phyloP scores from a whole-genome alignment of 805 yeast genomes.

The Cyberlindnera bimundalis region DNA sequence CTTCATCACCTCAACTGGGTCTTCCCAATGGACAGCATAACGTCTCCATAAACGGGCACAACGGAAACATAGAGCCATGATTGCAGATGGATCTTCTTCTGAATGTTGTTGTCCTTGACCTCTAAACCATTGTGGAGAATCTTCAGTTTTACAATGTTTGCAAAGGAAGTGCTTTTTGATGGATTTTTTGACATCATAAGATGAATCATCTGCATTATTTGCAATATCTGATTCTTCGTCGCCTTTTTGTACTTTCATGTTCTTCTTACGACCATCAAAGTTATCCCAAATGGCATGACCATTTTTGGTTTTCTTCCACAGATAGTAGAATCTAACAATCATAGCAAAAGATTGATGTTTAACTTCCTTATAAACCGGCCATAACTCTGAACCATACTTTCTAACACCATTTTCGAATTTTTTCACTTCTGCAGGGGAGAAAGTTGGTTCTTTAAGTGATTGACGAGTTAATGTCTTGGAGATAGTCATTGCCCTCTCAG shows the following conservation, averaged over 20 bases:
- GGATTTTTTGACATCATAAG: conserved; percentile 57
- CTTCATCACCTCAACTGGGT: conserved; percentile 62
- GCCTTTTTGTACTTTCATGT: conserved; percentile 34
- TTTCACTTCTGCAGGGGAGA: conserved; percentile 57
- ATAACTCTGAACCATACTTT: conserved; percentile 73
- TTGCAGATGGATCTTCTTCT: conserved; percentile 29
- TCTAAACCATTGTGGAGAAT: conserved; percentile 63
- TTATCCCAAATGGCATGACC: conserved; percentile 84
- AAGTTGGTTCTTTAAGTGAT: conserved; percentile 71
- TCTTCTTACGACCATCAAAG: conserved; percentile 69
- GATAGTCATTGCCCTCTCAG: conserved; percentile 42
- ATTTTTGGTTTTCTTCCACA: conserved; percentile 83
- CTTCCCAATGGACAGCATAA: conserved; percentile 85
- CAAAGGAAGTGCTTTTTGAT: conserved; percentile 49
- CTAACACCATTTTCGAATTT: conserved; percentile 74
- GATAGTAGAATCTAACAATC: conserved; percentile 82
- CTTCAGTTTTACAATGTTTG: conserved; percentile 62
- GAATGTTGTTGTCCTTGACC: conserved; percentile 57
- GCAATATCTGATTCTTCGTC: conserved; percentile 26
- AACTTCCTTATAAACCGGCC: conserved; percentile 70
- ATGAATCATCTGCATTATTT: conserved; percentile 61
- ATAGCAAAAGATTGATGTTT: conserved; percentile 68
- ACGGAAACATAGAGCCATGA: conserved; percentile 70
- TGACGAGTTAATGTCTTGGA: conserved; percentile 51
- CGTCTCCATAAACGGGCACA: conserved; percentile 92